phyloP scores from a whole-genome alignment of 768 basidiomycete genomes.

The Psilocybe subaeruginosa region DNA sequence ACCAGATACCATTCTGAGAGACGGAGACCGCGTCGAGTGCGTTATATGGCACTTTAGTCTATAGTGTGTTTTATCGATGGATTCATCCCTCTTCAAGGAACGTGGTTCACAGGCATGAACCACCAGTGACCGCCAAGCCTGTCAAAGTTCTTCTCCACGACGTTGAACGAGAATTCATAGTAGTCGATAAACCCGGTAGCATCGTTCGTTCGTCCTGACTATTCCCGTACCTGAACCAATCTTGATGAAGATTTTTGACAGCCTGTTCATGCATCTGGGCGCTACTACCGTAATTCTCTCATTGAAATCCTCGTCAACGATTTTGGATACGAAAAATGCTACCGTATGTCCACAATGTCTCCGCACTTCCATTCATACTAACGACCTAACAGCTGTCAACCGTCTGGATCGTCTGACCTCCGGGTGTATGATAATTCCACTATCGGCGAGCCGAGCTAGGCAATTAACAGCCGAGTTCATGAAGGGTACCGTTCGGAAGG shows the following conservation, averaged over 20 bases:
- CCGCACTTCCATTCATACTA: slow-evolving; percentile 3
- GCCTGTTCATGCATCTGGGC: slow-evolving; percentile 92
- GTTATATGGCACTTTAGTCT: slow-evolving; percentile 23
- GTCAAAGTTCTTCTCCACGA: slow-evolving; percentile 83
- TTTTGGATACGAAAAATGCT: slow-evolving; percentile 79
- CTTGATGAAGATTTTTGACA: slow-evolving; percentile 30
- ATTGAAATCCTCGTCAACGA: slow-evolving; percentile 86
- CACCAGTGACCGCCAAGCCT: slow-evolving; percentile 85
- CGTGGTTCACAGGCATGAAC: slow-evolving; percentile 95
- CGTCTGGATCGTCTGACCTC: slow-evolving; percentile 93
- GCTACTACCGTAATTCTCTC: slow-evolving; percentile 88
- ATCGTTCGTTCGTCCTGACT: slow-evolving; percentile 67
- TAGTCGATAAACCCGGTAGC: slow-evolving; percentile 96
- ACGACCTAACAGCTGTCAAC: slow-evolving; percentile 75
- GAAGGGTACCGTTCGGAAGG: slow-evolving; percentile 82
- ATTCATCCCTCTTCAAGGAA: slow-evolving; percentile 54
- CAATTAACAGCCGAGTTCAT: slow-evolving; percentile 81
- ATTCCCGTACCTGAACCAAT: slow-evolving; percentile 10
- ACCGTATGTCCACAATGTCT: slow-evolving; percentile 59
- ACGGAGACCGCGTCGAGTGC: slow-evolving; percentile 91
- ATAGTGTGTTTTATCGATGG: slow-evolving; percentile 15
- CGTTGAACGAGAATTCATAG: slow-evolving; percentile 78
- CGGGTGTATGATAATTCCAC: slow-evolving; percentile 92
- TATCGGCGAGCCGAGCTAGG: slow-evolving; percentile 69
- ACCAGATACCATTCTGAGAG: slow-evolving; percentile 75